Percentiles rank a stretch among this genome's conserved stretches.
Conservation (phyloP, 2,329 filamentous ascomycete species). For the Alternaria sp. region DNA sequence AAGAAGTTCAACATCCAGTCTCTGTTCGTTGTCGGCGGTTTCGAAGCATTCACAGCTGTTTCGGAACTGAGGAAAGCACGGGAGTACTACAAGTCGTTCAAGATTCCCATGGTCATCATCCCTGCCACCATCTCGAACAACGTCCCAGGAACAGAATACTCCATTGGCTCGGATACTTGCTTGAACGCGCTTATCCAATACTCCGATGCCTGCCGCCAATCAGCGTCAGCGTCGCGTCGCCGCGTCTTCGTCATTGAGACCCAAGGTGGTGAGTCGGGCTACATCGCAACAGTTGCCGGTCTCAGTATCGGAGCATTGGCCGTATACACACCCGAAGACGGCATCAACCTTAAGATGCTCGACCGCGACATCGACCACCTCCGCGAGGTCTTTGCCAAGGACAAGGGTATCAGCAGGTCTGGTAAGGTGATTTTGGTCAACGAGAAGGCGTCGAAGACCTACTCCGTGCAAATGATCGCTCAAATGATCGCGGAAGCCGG, state of each 20-base stretch:
- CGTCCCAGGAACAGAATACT: conserved; percentile 96
- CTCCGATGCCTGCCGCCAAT: conserved; percentile 97
- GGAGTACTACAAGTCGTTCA: conserved; percentile 80
- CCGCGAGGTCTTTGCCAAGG: conserved; percentile 82
- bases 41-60: conserved; percentile 94
- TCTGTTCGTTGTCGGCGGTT: conserved; percentile 90
- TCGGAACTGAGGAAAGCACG: conserved; percentile 85
- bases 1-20: conserved; percentile 88
- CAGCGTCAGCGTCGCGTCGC: conserved; percentile 88
- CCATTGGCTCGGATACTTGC: conserved; percentile 94
- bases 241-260: conserved; percentile 98
- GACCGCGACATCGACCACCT: conserved; percentile 88
- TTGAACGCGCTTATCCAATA: conserved; percentile 94
- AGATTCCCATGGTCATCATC: conserved; percentile 88
- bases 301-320: conserved; percentile 90
- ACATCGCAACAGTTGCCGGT: conserved; percentile 89
- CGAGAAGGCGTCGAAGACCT: conserved; percentile 88
- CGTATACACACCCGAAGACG: conserved; percentile 97
- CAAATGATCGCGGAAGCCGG: conserved; percentile 96
- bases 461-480: conserved; percentile 91
- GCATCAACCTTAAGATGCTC: conserved; percentile 92
- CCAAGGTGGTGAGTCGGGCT: conserved; percentile 92
- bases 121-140: conserved; percentile 99
- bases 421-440: conserved; percentile 97
- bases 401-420: conserved; percentile 86